Base-by-base conservation (phyloP, 2,329 filamentous ascomycete genomes). In the Didymella glomerata region DNA sequence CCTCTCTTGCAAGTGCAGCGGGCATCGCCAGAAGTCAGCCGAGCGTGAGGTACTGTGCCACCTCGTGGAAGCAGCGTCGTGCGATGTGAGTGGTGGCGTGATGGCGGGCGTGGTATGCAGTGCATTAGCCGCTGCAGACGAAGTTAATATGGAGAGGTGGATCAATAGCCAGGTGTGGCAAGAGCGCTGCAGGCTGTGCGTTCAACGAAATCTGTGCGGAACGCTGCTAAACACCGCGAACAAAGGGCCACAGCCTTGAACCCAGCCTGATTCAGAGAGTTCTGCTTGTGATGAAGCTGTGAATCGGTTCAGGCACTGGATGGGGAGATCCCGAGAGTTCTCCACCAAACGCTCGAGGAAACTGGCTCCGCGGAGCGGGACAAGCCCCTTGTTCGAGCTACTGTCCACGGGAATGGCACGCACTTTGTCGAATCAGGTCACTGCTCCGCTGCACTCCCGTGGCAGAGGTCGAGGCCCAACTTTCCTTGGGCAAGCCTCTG, bases 381-480 rank as follows among this genome's bases (percentile, higher is more conserved):
- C 32, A 54, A 46, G 24, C 41, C 4, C 45, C 60, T 49, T 24
- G 52, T 62, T 61, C 38, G 36, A 53, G 34, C 42, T 60, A 65
- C 53, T 42, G 64, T 48, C 52, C 57, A 60, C 60, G 49, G 56
- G 50, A 49, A 48, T 44, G 54, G 57, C 36, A 52, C 22, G 50
- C 38, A 24, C 51, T 49, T 62, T 54, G 60, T 53, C 54, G 38
- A 10, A 54, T 57, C 20, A 27, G 49, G 66, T 8, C 25, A 34
- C 28, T 44, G 32, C 46, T 49, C 62, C 66, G 61, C 45, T 45
- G 30, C 45, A 47, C 56, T 65, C 48, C 58, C 52, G 58, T 64
- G 57, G 57, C 48, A 65, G 62, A 57, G 53, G 40, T 57, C 48
- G 58, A 59, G 53, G 49, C 60, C 61, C 60, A 49, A 57, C 22